Evolutionary conservation across 2,329 filamentous ascomycete genomes (phyloP).

Genomic region (Trichoderma sp.): DNA sequence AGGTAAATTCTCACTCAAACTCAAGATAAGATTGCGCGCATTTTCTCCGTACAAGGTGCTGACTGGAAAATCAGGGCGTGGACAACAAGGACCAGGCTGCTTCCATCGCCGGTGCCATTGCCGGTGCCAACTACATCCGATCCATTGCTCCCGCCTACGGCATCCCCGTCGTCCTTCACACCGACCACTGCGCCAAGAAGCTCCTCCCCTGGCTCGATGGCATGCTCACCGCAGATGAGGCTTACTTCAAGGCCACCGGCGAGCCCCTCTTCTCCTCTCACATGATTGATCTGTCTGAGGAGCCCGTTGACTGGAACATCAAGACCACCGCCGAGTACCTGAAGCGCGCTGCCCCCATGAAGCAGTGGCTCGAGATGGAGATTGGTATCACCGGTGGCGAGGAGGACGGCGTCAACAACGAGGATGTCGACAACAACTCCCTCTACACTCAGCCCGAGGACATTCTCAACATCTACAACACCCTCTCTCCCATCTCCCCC

Average conservation of each 20-base stretch:
- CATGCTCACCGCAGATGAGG: conserved; percentile 92
- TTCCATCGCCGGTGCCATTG: conserved; percentile 84
- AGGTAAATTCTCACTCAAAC: conserved; percentile 55
- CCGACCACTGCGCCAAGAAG: conserved; percentile 99
- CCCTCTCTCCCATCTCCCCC: conserved; percentile 80
- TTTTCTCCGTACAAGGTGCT: not conserved
- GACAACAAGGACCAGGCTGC: conserved; percentile 80
- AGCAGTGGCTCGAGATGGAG: conserved; percentile 99
- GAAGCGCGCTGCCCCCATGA: conserved; percentile 92
- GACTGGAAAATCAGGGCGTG: conserved; percentile 60
- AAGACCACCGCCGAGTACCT: conserved; percentile 90
- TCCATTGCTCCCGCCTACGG: conserved; percentile 84
- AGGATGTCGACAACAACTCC: conserved; percentile 93
- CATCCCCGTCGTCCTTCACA: conserved; percentile 90
- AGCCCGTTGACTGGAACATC: conserved; percentile 88
- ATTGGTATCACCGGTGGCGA: conserved; percentile 88
- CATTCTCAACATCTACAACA: conserved; percentile 88
- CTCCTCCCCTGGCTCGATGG: conserved; percentile 96
- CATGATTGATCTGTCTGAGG: conserved; percentile 98
- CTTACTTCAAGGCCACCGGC: conserved; percentile 89
- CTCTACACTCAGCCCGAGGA: conserved; percentile 98
- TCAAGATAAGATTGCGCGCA: not conserved
- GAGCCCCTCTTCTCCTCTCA: conserved; percentile 94
- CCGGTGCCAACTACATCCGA: conserved; percentile 92
- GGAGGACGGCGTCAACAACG: conserved; percentile 98